Percentiles rank a stretch among this genome's conserved stretches.
phyloP scores from a whole-genome alignment of 495 filamentous ascomycete species.

The Tuber indicum region DNA sequence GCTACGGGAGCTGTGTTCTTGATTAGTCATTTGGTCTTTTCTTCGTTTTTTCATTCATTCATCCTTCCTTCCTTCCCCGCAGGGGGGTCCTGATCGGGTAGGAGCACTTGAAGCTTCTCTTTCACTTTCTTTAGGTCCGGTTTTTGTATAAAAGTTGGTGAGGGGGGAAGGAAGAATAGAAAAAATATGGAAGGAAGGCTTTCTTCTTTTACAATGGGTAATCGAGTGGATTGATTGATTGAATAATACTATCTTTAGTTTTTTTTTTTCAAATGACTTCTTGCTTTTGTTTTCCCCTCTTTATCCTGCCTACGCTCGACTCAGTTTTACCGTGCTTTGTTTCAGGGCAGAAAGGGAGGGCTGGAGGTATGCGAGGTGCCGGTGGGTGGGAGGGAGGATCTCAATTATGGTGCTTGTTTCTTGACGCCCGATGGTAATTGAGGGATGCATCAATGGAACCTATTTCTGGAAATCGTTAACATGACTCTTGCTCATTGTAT shows the following conservation, averaged over 20 bases:
- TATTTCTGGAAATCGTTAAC: not conserved
- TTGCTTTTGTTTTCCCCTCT: not conserved
- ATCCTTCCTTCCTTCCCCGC: not conserved
- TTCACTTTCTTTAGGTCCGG: not conserved
- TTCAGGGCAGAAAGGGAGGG: not conserved
- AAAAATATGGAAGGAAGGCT: not conserved
- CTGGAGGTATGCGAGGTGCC: not conserved
- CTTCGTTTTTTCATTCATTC: not conserved
- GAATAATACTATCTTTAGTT: not conserved
- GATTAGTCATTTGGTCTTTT: not conserved
- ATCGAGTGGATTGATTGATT: not conserved
- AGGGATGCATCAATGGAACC: not conserved
- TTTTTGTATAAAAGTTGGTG: not conserved
- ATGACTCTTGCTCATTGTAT: not conserved
- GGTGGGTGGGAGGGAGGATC: not conserved
- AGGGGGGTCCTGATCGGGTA: not conserved
- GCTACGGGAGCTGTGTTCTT: not conserved
- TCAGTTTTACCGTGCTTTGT: not conserved
- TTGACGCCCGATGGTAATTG: not conserved
- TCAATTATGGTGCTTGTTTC: not conserved
- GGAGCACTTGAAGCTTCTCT: not conserved
- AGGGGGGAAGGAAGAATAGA: not conserved
- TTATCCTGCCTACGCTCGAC: not conserved
- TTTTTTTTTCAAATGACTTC: not conserved
- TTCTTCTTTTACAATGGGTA: not conserved